Base-by-base conservation (phyloP, 345 rosid species). In the Ricinus communis region DNA sequence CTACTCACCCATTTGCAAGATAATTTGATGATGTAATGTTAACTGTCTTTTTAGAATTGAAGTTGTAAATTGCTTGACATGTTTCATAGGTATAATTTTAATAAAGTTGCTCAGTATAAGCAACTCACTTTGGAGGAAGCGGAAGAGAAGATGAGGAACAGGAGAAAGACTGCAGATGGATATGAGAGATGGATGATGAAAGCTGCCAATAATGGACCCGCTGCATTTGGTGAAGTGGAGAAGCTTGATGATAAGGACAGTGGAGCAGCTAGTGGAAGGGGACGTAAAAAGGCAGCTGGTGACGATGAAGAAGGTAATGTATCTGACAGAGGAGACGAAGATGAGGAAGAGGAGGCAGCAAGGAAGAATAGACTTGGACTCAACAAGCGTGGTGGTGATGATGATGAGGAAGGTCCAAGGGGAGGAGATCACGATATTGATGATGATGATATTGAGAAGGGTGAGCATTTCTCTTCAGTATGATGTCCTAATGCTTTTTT, bases 171-270 rank as follows among this genome's bases (percentile, higher is more conserved):
- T 1, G 99, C 97, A 13, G 99, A 95, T 84, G 99, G 99, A 66
- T 95, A 90, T 77, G 79, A 89, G 77, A 90, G 99, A 77, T 95
- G 97, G 99, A 92, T 95, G 97, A 92, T 95, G 97, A 92, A 95
- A 90, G 92, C 93, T 55, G 97, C 95, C 52, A 88, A 82, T 73
- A 91, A 88, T 67, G 98, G 97, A 63, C 81, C 97, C 54, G 93
- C 96, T n/a, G 90, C 93, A 58, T 91, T 93, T 86, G 98, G 98
- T 62, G 98, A 89, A 72, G 86, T 81, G 62, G 98, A 86, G 55
- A 92, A 77, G 79, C 40, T 66, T 67, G 97, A 82, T 69, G 99
- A 95, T 8, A 88, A 88, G 79, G 99, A 90, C 22, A 80, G 62
- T 19, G 77, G 80, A 64, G 76, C 75, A 2, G 79, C 77, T 57